Conservation (phyloP, 2,329 filamentous ascomycete species). For the Shiraia sp. region DNA sequence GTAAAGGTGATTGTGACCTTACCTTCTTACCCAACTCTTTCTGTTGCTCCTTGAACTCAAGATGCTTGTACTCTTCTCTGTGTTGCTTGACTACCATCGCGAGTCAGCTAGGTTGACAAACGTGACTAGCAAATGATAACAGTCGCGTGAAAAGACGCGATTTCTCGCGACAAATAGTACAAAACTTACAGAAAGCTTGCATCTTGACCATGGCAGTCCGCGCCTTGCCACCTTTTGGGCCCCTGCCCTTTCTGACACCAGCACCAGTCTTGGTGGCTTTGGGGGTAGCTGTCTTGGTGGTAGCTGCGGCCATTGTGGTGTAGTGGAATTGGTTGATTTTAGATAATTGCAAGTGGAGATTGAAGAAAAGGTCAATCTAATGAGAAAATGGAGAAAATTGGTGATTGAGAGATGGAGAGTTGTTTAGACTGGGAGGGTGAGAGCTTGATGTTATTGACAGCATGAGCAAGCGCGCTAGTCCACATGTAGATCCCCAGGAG, state of each 20-base stretch:
- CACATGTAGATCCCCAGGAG: conserved; percentile 1
- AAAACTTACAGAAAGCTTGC: conserved; percentile 41
- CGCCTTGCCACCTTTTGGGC: conserved; percentile 31
- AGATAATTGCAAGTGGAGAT: too few relatives aligned
- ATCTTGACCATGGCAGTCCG: conserved; percentile 39
- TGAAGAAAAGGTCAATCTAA: background rate
- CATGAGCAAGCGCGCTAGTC: conserved; percentile 5
- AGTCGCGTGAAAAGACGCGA: conserved; percentile 24
- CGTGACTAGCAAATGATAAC: background rate
- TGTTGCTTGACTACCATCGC: conserved; percentile 38
- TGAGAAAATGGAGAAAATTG: background rate
- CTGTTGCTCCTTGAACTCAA: conserved; percentile 41
- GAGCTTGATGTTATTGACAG: conserved; percentile 12
- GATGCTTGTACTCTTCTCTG: conserved; percentile 38
- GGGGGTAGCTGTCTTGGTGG: conserved; percentile 28
- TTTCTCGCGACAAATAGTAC: background rate
- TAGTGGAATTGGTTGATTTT: too few relatives aligned
- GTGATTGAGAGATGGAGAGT: conserved; percentile 4
- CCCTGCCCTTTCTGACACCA: conserved; percentile 35
- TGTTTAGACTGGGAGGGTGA: conserved; percentile 10
- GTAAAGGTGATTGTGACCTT: conserved; percentile 11
- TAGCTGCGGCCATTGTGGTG: conserved; percentile 30
- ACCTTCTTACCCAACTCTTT: conserved; percentile 43
- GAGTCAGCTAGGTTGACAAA: conserved; percentile 15
- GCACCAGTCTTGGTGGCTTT: conserved; percentile 22